phyloP scores from a whole-genome alignment of 2,329 filamentous ascomycete species.

The Trichophyton rubrum region DNA sequence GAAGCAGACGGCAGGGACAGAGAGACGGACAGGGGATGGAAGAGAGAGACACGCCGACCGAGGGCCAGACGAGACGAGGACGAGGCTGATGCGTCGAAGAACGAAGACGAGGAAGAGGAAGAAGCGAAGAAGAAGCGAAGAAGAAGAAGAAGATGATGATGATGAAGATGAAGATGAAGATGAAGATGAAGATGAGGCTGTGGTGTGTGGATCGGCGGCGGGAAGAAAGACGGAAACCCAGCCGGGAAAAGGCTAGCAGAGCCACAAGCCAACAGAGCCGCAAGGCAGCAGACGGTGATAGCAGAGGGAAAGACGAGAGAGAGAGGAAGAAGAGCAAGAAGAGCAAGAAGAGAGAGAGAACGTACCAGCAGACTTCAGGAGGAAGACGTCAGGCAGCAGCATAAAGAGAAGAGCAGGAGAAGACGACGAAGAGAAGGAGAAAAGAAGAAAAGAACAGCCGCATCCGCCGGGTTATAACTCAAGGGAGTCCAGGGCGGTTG shows the following conservation, averaged over 20 bases:
- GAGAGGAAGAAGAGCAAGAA: neutral
- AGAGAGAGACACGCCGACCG: neutral
- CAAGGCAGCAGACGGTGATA: neutral
- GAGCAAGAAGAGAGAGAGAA: neutral
- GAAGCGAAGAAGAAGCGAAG: neutral
- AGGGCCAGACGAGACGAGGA: neutral
- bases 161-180: neutral
- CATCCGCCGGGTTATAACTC: too few species aligned
- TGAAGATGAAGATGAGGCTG: constrained; percentile 6
- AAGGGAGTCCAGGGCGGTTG: too few species aligned
- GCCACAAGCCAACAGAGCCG: neutral
- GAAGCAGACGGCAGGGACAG: neutral
- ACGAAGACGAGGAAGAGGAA: neutral
- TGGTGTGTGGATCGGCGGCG: constrained; percentile 6
- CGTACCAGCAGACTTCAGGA: too few species aligned
- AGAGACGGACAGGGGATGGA: neutral
- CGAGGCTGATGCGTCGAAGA: neutral
- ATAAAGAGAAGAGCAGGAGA: too few species aligned
- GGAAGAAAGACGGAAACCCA: constrained; percentile 5
- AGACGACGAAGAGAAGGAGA: too few species aligned
- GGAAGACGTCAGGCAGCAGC: too few species aligned
- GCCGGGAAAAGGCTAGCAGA: constrained; percentile 5
- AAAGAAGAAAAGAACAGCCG: too few species aligned
- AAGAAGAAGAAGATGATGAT: too few species aligned
- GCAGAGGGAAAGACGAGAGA: too few species aligned